These are phyloP conservation scores for Spiraea crenata DNA, from an alignment of 331 rosid species.

Conservation along the genomic window DNA sequence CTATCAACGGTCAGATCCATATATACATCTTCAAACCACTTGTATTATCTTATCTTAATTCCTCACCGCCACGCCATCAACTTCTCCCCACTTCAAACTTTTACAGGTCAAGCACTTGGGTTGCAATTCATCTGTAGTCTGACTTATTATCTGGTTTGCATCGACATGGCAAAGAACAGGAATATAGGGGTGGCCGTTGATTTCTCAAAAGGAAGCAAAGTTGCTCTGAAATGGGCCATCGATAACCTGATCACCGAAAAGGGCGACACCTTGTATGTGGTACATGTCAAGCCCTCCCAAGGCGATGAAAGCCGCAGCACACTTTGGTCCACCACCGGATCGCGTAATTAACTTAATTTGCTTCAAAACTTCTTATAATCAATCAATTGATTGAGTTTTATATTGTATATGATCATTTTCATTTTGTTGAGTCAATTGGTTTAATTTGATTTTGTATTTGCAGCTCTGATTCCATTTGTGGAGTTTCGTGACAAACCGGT, in stretches of 20 bases:
- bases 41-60: background rate
- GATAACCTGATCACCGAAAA: slow-evolving; percentile 36
- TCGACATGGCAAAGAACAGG: slow-evolving; percentile 38
- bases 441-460: background rate
- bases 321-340: slow-evolving; percentile 62
- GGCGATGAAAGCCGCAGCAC: slow-evolving; percentile 34
- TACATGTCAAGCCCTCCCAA: slow-evolving; percentile 40
- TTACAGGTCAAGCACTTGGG: background rate
- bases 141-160: background rate
- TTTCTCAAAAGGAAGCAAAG: slow-evolving; percentile 66
- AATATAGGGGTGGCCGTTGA: slow-evolving; percentile 59
- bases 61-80: background rate
- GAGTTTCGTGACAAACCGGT: slow-evolving; percentile 52
- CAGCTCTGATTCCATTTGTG: slow-evolving; percentile 56
- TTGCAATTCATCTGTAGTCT: background rate
- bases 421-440: slow-evolving; percentile 12
- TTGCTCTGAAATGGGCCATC: slow-evolving; percentile 62
- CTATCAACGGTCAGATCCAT: slow-evolving; percentile 1
- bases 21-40: background rate
- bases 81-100: background rate
- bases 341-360: slow-evolving; percentile 39
- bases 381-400: background rate
- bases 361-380: background rate
- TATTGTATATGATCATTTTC: background rate
- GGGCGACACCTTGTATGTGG: slow-evolving; percentile 46